Percentiles rank a stretch among this genome's conserved stretches.
phyloP scores from a whole-genome alignment of 176 grass and related monocot species.

The Carex littledalei region DNA sequence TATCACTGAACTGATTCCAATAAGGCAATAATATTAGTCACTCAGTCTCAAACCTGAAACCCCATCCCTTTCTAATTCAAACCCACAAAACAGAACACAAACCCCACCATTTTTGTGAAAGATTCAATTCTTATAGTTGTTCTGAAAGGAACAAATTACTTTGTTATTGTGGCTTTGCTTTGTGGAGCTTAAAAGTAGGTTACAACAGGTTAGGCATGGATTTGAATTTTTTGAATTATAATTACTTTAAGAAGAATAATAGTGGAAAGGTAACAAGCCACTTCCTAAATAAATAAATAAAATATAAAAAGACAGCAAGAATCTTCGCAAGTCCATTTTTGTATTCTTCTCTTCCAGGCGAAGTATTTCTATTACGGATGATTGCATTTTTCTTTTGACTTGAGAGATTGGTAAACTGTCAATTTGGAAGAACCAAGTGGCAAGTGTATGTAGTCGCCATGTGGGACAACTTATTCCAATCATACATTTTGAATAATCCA shows the following conservation, averaged over 20 bases:
- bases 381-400: slow-evolving; percentile 9
- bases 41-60: neutral
- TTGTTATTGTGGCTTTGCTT: neutral
- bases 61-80: neutral
- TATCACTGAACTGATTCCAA: neutral
- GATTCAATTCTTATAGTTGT: neutral
- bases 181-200: neutral
- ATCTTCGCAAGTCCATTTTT: neutral
- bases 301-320: neutral
- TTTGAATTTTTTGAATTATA: neutral
- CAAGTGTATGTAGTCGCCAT: neutral
- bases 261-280: neutral
- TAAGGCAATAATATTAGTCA: neutral
- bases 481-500: neutral
- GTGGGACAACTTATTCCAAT: neutral
- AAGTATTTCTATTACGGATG: neutral
- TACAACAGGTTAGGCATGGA: neutral
- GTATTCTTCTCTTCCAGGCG: slow-evolving; percentile 6
- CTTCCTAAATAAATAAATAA: neutral
- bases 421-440: slow-evolving; percentile 18
- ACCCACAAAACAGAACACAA: neutral
- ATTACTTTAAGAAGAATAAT: neutral
- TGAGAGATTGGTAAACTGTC: neutral
- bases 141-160: neutral
- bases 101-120: neutral